Percentiles rank a stretch among this genome's conserved stretches.
Evolutionary conservation across 2,329 filamentous ascomycete species (phyloP).

Genomic region (Fusarium sp.): DNA sequence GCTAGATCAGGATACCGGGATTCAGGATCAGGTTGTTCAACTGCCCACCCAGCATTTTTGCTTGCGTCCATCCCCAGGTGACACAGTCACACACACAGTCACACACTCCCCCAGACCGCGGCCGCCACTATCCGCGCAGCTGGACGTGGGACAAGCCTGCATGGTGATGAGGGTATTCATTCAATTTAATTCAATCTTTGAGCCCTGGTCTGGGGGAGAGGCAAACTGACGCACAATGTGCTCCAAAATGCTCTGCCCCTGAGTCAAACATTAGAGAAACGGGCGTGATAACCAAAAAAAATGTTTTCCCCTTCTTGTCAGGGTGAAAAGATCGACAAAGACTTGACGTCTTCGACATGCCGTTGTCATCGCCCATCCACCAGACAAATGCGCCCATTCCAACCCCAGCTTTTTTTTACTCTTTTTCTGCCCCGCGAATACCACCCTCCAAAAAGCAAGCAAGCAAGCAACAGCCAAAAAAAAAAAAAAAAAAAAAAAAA

Average conservation of each 20-base stretch:
- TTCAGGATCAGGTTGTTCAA: constrained; percentile 34
- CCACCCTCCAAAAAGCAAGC: constrained; percentile 32
- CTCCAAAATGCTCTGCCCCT: constrained; percentile 17
- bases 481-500: too few relatives aligned
- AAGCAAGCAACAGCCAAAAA: constrained; percentile 8
- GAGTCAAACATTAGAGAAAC: constrained; percentile 22
- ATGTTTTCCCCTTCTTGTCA: neutral
- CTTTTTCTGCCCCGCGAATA: constrained; percentile 29
- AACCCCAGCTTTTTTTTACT: constrained; percentile 34
- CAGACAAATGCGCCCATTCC: constrained; percentile 31
- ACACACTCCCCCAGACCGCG: neutral
- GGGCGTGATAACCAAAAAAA: constrained; percentile 10
- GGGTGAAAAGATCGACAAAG: constrained; percentile 23
- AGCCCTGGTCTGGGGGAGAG: constrained; percentile 5
- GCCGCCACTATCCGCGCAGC: constrained; percentile 1
- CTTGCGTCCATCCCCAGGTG: constrained; percentile 18
- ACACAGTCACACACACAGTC: neutral
- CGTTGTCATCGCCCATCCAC: constrained; percentile 25
- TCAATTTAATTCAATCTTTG: neutral
- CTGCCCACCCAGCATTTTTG: constrained; percentile 27
- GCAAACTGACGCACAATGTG: constrained; percentile 14
- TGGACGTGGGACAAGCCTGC: constrained; percentile 9
- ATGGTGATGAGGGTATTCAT: neutral
- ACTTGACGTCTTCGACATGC: constrained; percentile 33
- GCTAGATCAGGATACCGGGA: neutral